Percentiles rank a stretch among this genome's conserved stretches.
Conservation (phyloP, 306 rosid species). For the Prunus mongolica region DNA sequence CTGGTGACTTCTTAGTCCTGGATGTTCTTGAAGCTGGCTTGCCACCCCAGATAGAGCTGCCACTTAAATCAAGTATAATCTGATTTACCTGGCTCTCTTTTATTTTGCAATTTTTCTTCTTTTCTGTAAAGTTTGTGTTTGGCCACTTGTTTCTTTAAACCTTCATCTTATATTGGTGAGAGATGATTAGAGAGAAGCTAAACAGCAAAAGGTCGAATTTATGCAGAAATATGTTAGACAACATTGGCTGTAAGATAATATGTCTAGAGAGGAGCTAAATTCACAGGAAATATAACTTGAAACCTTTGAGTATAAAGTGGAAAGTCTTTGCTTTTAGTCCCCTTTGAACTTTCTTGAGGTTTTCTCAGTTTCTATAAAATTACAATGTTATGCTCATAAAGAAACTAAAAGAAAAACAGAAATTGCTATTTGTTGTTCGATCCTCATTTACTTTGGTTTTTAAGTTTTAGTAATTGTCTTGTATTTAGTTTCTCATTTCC, state of each 20-base stretch:
- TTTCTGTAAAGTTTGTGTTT: neutral
- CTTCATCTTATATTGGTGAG: neutral
- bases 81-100: conserved; percentile 6
- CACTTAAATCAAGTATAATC: conserved; percentile 61
- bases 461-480: conserved; percentile 15
- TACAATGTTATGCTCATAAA: neutral
- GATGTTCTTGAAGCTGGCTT: conserved; percentile 93
- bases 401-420: neutral
- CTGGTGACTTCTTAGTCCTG: conserved; percentile 71
- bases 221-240: neutral
- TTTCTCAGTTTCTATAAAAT: conserved; percentile 2
- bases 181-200: neutral
- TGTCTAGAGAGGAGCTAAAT: neutral
- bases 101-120: neutral
- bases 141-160: neutral
- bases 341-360: neutral
- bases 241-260: neutral
- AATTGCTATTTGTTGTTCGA: neutral
- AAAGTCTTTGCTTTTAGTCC: neutral
- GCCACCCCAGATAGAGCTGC: conserved; percentile 74
- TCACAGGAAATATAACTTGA: conserved; percentile 1
- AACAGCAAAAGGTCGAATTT: neutral
- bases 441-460: neutral
- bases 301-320: neutral
- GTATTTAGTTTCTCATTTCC: conserved; percentile 5